Base-by-base conservation (phyloP, 208 protist genomes). In the Acanthamoeba healyi region DNA sequence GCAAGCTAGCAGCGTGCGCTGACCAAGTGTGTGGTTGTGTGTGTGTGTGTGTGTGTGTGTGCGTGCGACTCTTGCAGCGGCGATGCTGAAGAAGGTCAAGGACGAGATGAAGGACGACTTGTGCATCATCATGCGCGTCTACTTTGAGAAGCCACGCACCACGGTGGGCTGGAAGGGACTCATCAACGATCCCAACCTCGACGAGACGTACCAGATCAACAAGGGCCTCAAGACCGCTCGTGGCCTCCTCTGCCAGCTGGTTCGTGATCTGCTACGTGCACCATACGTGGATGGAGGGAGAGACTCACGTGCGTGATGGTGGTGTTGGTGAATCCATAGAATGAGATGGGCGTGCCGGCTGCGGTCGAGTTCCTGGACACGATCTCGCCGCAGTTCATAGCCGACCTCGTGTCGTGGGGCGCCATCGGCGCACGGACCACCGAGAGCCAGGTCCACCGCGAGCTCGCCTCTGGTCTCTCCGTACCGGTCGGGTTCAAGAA, bases 91-190 rank as follows among this genome's bases (percentile, higher is more conserved):
- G 34, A 15, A 56, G 82, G 14, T 95, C 7, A 63, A 91, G 74
- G 58, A 90, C 42, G 24, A 96, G 63, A 56, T 94, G 19, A 26
- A 44, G 12, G 70, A 95, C 10, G 97, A 98, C 4, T 77, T 98
- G 22, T 38, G 96, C 70, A 96, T 98, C 49, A 84, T 98, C 24
- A 98, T 98, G 97, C 79, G 97, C 7, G 97, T 98, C 70, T 98
- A 98, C 96, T 98, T 98, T 86, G 97, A 98, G 88, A 98, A 98
- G 81, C 97, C 97, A 2, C 65, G 97, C 26, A 98, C 97, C 17
- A 98, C 97, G 19, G 97, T 98, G 2, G 97, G 97, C 22, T 98
- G 97, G 97, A 98, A 98, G 61, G 97, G 97, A n/a, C 94, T 98
- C 32, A 98, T 98, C 63, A 98, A 98, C 82, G 97, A 98, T 86